phyloP scores from a whole-genome alignment of 2,329 filamentous ascomycete species.

The Penicillium nordicum region DNA sequence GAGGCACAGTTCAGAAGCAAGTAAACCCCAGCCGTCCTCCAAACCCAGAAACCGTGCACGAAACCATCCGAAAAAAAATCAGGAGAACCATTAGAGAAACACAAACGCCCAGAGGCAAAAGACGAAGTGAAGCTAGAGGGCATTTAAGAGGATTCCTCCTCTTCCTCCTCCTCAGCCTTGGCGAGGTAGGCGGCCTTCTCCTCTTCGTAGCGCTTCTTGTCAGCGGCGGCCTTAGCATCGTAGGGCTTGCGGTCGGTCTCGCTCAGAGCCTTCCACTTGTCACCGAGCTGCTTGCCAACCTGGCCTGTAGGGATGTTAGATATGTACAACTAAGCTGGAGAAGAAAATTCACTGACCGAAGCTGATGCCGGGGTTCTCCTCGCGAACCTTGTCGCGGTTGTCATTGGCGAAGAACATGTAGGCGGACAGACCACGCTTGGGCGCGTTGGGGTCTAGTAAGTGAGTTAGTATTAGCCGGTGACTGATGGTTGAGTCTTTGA shows the following conservation, averaged over 20 bases:
- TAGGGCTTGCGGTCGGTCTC: constrained; percentile 92
- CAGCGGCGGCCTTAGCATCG: constrained; percentile 90
- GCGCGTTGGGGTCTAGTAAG: constrained; percentile 83
- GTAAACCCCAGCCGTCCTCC: constrained; percentile 22
- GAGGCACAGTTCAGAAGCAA: constrained; percentile 33
- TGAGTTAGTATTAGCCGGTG: constrained; percentile 14
- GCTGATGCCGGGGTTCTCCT: constrained; percentile 95
- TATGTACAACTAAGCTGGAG: not conserved
- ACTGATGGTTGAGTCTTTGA: constrained; percentile 7
- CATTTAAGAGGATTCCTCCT: constrained; percentile 48
- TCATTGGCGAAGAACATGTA: constrained; percentile 99
- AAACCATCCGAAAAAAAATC: constrained; percentile 32
- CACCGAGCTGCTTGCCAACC: constrained; percentile 95
- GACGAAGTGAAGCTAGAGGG: constrained; percentile 22
- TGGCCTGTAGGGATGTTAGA: constrained; percentile 58
- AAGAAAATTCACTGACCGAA: constrained; percentile 61
- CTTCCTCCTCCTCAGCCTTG: constrained; percentile 57
- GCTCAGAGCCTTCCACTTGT: constrained; percentile 96
- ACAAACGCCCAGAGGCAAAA: constrained; percentile 36
- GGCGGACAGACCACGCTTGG: constrained; percentile 97
- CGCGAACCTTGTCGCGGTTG: constrained; percentile 95
- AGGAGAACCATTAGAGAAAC: constrained; percentile 30
- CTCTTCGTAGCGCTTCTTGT: constrained; percentile 99
- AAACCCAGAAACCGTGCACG: constrained; percentile 30
- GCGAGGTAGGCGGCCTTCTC: constrained; percentile 88